Evolutionary conservation across 306 rosid species (phyloP), one percentile per base, ranked within the genome.

Genomic region (Prunus armeniaca): DNA sequence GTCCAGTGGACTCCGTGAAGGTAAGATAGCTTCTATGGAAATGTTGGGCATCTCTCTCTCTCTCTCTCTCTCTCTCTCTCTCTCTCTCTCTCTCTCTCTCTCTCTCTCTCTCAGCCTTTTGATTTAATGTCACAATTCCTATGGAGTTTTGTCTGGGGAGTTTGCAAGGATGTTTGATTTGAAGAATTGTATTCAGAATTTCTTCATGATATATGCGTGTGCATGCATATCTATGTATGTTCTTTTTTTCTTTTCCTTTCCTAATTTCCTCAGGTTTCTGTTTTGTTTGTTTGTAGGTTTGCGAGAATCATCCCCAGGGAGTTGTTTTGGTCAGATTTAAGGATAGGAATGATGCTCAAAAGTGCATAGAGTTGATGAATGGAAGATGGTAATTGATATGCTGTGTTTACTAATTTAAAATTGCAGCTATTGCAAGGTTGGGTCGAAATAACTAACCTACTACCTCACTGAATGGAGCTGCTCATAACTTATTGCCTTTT

Each of bases 231-330:
- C 18, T 18, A 49, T 50, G 27, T 9, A 5, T 52, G 4, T n/a
- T 41, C 13, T 10, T 58, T 70, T 70, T 65, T 81, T 45, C 66
- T 50, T 60, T 58, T 34, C 71, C 11, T 41, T 43, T 80, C 71
- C 63, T 60, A n/a, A 58, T 15, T 75, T 69, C 52, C 19, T 7
- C 63, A 14, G 46, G 77, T 17, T 66, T 61, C 61, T 34, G 11
- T 69, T 63, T 68, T 52, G 32, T 19, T 73, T 69, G 49, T 46
- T 80, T 85, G 54, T 76, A 96, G 99, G 91, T 96, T 65, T 96
- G 98, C 65, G 98, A 87, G 85, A 92, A 92, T 86, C 97, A 92
- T 86, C 99, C 97, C n/a, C 96, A 88, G 77, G 99, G 99, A 69
- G 98, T 91, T 80, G 96, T 96, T 81, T 82, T 96, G 87, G 92